These are phyloP conservation scores for Aspergillus sp. DNA, from an alignment of 2,329 filamentous ascomycete genomes.

Conservation along the genomic window DNA sequence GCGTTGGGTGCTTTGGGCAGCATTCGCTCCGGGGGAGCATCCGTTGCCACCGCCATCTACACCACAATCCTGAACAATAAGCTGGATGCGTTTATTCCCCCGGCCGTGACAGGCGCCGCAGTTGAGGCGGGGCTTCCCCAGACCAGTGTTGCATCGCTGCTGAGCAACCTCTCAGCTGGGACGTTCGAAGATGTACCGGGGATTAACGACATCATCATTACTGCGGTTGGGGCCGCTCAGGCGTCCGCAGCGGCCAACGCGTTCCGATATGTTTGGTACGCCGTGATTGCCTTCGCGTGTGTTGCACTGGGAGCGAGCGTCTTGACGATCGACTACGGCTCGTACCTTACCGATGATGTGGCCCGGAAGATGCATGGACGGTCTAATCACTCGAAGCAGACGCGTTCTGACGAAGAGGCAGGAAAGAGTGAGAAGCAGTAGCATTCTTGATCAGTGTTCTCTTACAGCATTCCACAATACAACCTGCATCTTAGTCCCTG, in stretches of 20 bases:
- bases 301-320: not conserved
- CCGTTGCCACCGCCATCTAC: not conserved
- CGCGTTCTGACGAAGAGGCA: not conserved
- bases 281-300: not conserved
- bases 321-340: not conserved
- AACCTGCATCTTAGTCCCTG: too few relatives aligned
- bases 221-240: not conserved
- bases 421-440: not conserved
- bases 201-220: not conserved
- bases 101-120: not conserved
- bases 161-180: not conserved
- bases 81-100: not conserved
- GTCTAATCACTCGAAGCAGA: not conserved
- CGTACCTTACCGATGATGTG: conserved; percentile 1
- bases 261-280: not conserved
- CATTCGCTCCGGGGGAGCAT: not conserved
- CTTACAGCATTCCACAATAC: too few relatives aligned
- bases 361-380: conserved; percentile 1
- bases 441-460: too few relatives aligned
- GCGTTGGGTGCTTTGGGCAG: not conserved
- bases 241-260: not conserved
- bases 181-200: not conserved
- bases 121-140: not conserved
- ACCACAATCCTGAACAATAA: conserved; percentile 1
- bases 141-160: not conserved